These are phyloP conservation scores for Pachyrhizus erosus DNA, from an alignment of 306 rosid species.

Conservation along the genomic window DNA sequence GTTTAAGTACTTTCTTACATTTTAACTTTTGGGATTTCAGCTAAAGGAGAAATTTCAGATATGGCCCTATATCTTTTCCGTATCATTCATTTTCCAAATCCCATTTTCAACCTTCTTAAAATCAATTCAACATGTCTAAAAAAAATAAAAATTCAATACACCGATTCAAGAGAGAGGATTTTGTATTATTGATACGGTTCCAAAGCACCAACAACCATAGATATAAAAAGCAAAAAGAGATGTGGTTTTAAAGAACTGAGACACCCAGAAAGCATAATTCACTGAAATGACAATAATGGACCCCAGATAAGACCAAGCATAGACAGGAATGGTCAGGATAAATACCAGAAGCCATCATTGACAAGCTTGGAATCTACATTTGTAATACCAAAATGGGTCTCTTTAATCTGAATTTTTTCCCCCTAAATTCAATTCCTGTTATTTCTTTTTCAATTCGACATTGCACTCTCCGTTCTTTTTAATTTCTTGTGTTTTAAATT, in stretches of 20 bases:
- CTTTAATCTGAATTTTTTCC: conserved; percentile 19
- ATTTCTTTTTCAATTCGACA: not conserved
- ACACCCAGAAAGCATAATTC: conserved; percentile 46
- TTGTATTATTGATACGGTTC: conserved; percentile 41
- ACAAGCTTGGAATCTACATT: conserved; percentile 55
- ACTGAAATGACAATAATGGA: conserved; percentile 54
- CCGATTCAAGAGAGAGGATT: not conserved
- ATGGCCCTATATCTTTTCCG: not conserved
- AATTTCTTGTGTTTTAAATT: not conserved
- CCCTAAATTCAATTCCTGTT: not conserved
- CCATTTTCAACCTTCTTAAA: conserved; percentile 6
- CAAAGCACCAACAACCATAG: conserved; percentile 38
- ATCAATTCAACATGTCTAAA: not conserved
- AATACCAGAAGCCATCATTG: conserved; percentile 52
- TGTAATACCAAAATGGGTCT: conserved; percentile 31
- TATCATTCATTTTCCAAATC: conserved; percentile 12
- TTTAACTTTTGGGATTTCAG: not conserved
- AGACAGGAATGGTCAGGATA: conserved; percentile 45
- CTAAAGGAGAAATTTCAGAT: conserved; percentile 9
- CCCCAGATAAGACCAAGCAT: conserved; percentile 42
- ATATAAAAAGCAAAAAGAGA: conserved; percentile 35
- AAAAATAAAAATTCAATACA: not conserved
- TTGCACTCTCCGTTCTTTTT: not conserved
- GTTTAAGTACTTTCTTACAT: not conserved
- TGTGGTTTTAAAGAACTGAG: conserved; percentile 35